Evolutionary conservation across 768 basidiomycete species (phyloP).

Genomic region (Tubosaeta sp.): DNA sequence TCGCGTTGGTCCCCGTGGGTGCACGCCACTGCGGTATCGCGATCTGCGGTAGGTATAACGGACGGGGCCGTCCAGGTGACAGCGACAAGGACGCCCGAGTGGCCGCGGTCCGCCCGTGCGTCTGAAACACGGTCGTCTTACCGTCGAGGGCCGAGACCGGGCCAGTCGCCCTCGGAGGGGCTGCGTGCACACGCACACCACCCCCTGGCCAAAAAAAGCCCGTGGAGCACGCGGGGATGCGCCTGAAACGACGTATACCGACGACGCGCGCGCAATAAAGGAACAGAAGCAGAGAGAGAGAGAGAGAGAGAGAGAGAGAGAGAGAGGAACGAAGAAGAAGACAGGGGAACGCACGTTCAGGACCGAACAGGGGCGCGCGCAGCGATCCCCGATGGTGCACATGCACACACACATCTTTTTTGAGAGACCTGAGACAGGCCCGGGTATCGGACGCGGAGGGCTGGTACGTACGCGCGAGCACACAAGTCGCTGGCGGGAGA

Average conservation of each 20-base stretch:
- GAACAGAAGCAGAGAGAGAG: neutral
- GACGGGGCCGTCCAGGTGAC: neutral
- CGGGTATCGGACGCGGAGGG: conserved; percentile 2
- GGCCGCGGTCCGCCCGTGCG: neutral
- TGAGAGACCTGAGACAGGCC: conserved; percentile 4
- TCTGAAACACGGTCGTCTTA: neutral
- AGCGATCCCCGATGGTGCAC: neutral
- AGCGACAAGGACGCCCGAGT: neutral
- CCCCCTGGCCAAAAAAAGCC: too few relatives aligned
- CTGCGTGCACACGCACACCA: neutral
- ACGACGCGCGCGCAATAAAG: neutral
- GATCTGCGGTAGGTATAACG: too few relatives aligned
- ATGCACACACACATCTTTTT: neutral
- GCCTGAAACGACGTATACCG: conserved; percentile 1
- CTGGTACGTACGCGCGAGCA: neutral
- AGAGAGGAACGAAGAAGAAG: neutral
- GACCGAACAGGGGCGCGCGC: neutral
- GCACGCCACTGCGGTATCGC: too few relatives aligned
- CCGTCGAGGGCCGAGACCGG: neutral
- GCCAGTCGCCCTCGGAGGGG: neutral
- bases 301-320: too few relatives aligned
- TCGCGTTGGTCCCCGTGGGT: too few relatives aligned
- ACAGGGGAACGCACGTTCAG: neutral
- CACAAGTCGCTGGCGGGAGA: neutral
- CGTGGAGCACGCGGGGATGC: neutral